Evolutionary conservation across 352 stramenopile genomes (phyloP), one percentile per base, ranked within the genome.

Genomic region (Phytophthora rubi): DNA sequence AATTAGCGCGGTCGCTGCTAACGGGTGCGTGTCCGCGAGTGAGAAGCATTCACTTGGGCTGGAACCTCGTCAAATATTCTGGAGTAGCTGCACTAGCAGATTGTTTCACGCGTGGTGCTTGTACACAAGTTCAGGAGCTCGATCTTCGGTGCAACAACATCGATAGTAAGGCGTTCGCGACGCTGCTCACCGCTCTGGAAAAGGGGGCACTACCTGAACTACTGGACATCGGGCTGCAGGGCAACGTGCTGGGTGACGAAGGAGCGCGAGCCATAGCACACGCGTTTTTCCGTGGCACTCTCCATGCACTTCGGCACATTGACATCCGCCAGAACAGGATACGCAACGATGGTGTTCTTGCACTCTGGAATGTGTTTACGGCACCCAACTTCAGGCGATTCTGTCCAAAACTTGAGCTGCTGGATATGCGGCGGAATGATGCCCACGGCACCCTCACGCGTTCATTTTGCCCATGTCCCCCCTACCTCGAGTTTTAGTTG

Each of bases 301-400:
- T 91, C 12, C 74, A 65, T 7, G 59, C 63, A 1, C 65, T 93
- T 0, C 73, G 70, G 9, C 59, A 61, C 16, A 79, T 93, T 26
- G 82, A 93, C 59, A 62, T 91, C 16, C 82, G 83, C 1, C 83
- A 91, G 53, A 93, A 92, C 64, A 61, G 70, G 7, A 91, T 91
- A 56, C 83, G 79, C 12, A 90, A 90, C 49, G 79, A 83, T 16
- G 85, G 85, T 1, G 56, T 82, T 2, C 73, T 79, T 5, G 82
- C 82, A 48, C 81, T 93, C 15, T 93, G 83, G 79, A 91, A 90
- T 51, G 83, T 87, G 23, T 91, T 91, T 65, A 89, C 80, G 10
- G 67, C 80, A 8, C 69, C 86, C 6, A 83, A 77, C 30, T 78
- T 88, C 45, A 58, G 65, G 28, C 73, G 74, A 12, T 88, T 80